Evolutionary conservation across 768 basidiomycete genomes (phyloP).

Genomic region (Lactifluus hygrophoroides): DNA sequence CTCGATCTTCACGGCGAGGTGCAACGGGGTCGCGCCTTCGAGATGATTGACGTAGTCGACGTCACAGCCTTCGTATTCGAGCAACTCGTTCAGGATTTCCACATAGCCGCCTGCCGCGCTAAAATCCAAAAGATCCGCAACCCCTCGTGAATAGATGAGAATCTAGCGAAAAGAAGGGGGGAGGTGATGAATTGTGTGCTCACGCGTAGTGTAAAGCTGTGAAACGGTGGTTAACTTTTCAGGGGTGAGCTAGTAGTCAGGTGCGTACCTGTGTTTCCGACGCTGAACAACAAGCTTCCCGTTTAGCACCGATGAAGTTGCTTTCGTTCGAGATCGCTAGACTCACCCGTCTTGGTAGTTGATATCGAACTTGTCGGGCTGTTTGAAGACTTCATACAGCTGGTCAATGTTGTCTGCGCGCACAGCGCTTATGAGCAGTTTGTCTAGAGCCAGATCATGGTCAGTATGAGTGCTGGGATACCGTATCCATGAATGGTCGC

Average conservation of each 20-base stretch:
- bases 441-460: slow-evolving; percentile 37
- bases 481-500: neutral
- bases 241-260: neutral
- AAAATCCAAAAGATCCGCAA: slow-evolving; percentile 31
- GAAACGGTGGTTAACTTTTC: neutral
- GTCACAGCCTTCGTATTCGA: slow-evolving; percentile 69
- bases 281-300: slow-evolving; percentile 21
- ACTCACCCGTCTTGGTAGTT: slow-evolving; percentile 75
- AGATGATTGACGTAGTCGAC: slow-evolving; percentile 69
- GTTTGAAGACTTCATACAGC: slow-evolving; percentile 49
- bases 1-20: slow-evolving; percentile 55
- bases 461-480: neutral
- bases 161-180: no score
- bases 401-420: slow-evolving; percentile 65
- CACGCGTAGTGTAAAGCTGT: slow-evolving; percentile 69
- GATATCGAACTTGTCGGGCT: slow-evolving; percentile 50
- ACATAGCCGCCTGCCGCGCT: slow-evolving; percentile 50
- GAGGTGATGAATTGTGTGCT: slow-evolving; percentile 25
- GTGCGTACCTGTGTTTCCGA: slow-evolving; percentile 73
- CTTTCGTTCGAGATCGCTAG: no score
- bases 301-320: neutral
- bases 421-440: slow-evolving; percentile 64
- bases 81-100: slow-evolving; percentile 61
- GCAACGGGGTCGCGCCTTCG: slow-evolving; percentile 68
- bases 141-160: neutral